These are phyloP conservation scores for Mycocentrospora acerina DNA, from an alignment of 2,329 filamentous ascomycete species.

Conservation along the genomic window DNA sequence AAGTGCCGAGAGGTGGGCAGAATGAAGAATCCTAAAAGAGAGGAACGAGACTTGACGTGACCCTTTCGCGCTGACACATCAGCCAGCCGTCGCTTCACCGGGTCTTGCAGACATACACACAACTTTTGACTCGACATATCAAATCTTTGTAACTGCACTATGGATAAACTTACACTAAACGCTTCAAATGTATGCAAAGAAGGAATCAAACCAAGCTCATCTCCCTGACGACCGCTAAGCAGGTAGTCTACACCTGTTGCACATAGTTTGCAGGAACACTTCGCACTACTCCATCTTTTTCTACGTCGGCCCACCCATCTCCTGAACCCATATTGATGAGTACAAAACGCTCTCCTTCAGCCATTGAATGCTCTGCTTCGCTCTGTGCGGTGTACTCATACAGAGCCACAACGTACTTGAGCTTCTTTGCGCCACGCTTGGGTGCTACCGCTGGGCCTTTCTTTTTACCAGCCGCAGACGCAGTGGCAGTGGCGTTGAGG, in stretches of 20 bases:
- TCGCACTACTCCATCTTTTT: constrained; percentile 80
- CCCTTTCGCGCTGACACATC: no score
- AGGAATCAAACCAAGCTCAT: constrained; percentile 7
- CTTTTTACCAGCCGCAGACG: constrained; percentile 61
- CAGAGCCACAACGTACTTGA: constrained; percentile 88
- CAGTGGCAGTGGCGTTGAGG: constrained; percentile 33
- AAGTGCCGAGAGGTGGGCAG: not conserved
- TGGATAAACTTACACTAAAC: constrained; percentile 2
- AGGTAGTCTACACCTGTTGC: constrained; percentile 61
- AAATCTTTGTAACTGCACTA: not conserved
- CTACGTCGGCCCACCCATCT: constrained; percentile 96
- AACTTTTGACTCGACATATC: no score
- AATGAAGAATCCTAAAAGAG: no score
- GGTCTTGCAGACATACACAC: no score
- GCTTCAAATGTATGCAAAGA: constrained; percentile 5
- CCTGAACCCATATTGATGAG: constrained; percentile 84
- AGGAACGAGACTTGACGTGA: no score
- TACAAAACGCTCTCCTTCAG: constrained; percentile 87
- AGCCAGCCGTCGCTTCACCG: no score
- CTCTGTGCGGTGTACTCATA: constrained; percentile 89
- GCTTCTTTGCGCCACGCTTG: constrained; percentile 85
- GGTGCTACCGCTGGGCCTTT: constrained; percentile 92
- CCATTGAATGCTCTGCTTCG: constrained; percentile 86
- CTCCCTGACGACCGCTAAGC: constrained; percentile 14
- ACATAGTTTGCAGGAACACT: constrained; percentile 96